These are phyloP conservation scores for Cladosporium sp. DNA, from an alignment of 2,329 filamentous ascomycete species.

Conservation along the genomic window DNA sequence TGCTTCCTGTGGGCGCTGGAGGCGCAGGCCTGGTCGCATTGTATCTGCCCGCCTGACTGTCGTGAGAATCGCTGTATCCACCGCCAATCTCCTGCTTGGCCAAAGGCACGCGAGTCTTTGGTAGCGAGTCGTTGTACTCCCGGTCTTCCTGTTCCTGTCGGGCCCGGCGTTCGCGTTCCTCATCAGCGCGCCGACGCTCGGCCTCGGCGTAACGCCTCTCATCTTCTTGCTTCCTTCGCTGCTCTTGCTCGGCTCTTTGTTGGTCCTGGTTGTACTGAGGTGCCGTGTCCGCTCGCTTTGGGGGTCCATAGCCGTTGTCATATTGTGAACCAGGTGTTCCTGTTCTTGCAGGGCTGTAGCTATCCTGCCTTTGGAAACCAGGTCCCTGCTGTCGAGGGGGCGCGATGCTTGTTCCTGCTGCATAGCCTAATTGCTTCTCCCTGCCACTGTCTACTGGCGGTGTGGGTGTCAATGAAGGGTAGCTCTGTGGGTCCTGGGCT, in stretches of 20 bases:
- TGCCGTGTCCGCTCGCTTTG: constrained; percentile 30
- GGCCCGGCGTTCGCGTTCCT: constrained; percentile 42
- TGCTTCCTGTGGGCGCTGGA: constrained; percentile 28
- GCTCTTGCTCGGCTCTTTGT: constrained; percentile 34
- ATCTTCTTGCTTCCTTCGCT: constrained; percentile 38
- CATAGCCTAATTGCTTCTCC: constrained; percentile 49
- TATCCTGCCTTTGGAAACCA: constrained; percentile 40
- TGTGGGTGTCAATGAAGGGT: constrained; percentile 64
- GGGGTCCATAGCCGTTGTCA: constrained; percentile 7
- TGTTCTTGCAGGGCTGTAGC: constrained; percentile 33
- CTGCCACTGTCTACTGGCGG: constrained; percentile 49
- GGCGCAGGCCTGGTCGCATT: constrained; percentile 83
- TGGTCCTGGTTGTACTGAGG: constrained; percentile 23
- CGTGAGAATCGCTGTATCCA: constrained; percentile 46
- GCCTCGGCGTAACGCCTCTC: constrained; percentile 35
- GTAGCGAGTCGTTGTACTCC: constrained; percentile 83
- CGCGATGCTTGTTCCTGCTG: constrained; percentile 43
- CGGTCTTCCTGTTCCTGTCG: constrained; percentile 66
- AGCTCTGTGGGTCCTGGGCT: constrained; percentile 65
- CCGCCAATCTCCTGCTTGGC: constrained; percentile 88
- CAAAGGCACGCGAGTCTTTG: constrained; percentile 71
- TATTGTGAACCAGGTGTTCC: constrained; percentile 18
- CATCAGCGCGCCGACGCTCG: constrained; percentile 39
- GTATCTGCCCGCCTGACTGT: constrained; percentile 59
- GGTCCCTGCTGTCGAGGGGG: constrained; percentile 46